Evolutionary conservation across 495 filamentous ascomycete genomes (phyloP).

Genomic region (Penicillium flavigenum): DNA sequence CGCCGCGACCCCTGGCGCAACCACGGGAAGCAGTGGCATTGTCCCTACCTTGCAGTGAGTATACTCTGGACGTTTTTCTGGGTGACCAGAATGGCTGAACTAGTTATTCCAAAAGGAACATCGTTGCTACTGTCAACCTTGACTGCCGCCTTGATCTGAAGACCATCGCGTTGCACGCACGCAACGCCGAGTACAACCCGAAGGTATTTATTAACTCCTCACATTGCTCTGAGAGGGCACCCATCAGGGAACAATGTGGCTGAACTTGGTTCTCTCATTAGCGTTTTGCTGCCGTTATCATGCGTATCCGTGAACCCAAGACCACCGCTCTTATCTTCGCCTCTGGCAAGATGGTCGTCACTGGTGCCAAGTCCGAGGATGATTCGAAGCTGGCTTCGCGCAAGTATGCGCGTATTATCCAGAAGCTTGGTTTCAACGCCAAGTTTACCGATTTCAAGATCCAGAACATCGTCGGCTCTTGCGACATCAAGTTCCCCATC

Average conservation of each 20-base stretch:
- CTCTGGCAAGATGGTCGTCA: conserved; percentile 99
- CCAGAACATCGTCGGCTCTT: conserved; percentile 98
- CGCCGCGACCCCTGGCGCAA: conserved; percentile 86
- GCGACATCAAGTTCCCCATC: conserved; percentile 99
- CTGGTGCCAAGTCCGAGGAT: conserved; percentile 97
- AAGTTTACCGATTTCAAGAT: conserved; percentile 99
- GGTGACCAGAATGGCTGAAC: conserved; percentile 49
- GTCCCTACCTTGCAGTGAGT: conserved; percentile 98
- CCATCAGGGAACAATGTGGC: conserved; percentile 47
- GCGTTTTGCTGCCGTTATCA: conserved; percentile 99
- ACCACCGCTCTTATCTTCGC: conserved; percentile 98
- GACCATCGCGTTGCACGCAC: conserved; percentile 97
- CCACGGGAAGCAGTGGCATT: conserved; percentile 79
- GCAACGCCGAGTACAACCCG: conserved; percentile 97
- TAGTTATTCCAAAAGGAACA: conserved; percentile 86
- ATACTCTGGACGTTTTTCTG: conserved; percentile 55
- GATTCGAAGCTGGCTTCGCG: conserved; percentile 94
- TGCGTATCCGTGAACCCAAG: conserved; percentile 99
- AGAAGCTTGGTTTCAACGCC: conserved; percentile 98
- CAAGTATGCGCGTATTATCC: conserved; percentile 99
- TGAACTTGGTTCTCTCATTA: conserved; percentile 55
- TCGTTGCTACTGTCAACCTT: conserved; percentile 98
- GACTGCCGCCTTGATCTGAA: conserved; percentile 97
- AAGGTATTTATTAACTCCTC: conserved; percentile 64
- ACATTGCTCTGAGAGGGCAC: conserved; percentile 41